Conservation (phyloP, 768 basidiomycete species). For the Naganishia randhawae region DNA sequence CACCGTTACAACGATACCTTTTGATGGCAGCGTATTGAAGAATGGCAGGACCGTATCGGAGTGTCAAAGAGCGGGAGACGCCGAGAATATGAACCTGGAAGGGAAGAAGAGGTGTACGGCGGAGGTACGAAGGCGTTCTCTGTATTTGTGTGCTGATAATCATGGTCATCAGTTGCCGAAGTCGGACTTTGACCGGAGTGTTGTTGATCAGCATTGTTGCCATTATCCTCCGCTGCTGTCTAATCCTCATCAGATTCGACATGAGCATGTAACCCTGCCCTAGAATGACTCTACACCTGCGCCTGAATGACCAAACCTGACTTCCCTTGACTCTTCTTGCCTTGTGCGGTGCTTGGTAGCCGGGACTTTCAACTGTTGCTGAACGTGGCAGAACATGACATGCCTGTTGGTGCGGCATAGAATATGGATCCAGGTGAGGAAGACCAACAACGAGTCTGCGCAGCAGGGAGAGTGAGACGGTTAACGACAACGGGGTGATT, state of each 20-base stretch:
- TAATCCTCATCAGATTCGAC: constrained; percentile 40
- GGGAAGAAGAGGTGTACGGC: constrained; percentile 25
- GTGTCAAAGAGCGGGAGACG: constrained; percentile 15
- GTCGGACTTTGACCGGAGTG: neutral
- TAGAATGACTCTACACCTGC: constrained; percentile 20
- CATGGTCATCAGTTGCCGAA: neutral
- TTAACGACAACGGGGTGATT: constrained; percentile 47
- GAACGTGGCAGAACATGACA: constrained; percentile 15
- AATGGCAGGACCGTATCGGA: constrained; percentile 24
- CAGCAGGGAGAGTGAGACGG: constrained; percentile 45
- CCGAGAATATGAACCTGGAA: constrained; percentile 21
- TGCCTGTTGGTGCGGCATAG: neutral
- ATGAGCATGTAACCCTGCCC: constrained; percentile 26
- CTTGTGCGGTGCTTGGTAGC: constrained; percentile 18
- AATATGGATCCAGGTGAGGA: constrained; percentile 11
- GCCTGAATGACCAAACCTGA: constrained; percentile 17
- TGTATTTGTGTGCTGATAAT: neutral
- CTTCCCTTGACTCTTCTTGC: constrained; percentile 9
- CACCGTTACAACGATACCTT: constrained; percentile 48
- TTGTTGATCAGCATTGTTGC: constrained; percentile 22
- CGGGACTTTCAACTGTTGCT: constrained; percentile 11
- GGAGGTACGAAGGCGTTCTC: neutral
- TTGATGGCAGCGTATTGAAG: constrained; percentile 47
- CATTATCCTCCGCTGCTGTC: constrained; percentile 34
- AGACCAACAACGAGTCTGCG: constrained; percentile 26